A percentile compares a stretch with the other conserved stretches of the same genome.
These are phyloP conservation scores for Nectriaceae sp. DNA, from an alignment of 2,329 filamentous ascomycete species.

Conservation along the genomic window DNA sequence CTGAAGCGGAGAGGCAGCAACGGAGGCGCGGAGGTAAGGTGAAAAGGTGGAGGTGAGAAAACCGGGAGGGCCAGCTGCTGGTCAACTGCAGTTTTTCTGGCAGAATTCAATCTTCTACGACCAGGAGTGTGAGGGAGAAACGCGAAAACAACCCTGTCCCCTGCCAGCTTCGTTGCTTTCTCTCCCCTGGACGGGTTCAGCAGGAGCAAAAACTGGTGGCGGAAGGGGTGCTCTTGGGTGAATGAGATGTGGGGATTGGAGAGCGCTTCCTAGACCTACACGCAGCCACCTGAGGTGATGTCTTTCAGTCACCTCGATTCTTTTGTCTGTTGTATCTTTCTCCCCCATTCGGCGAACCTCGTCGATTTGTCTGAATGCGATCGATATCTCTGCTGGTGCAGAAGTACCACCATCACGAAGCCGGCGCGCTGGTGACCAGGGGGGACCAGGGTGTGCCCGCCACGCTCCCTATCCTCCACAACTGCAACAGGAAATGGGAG, in stretches of 20 bases:
- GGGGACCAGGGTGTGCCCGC: constrained; percentile 17
- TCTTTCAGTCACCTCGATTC: constrained; percentile 4
- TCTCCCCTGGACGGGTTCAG: constrained; percentile 20
- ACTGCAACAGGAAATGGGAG: constrained; percentile 1
- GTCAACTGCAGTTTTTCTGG: constrained; percentile 21
- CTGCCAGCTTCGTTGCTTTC: constrained; percentile 22
- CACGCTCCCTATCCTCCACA: constrained; percentile 21
- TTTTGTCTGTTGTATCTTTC: constrained; percentile 14
- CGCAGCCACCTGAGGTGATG: constrained; percentile 12
- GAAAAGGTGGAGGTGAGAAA: constrained; percentile 23
- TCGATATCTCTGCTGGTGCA: constrained; percentile 9
- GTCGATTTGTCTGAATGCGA: constrained; percentile 12
- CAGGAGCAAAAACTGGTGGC: constrained; percentile 26
- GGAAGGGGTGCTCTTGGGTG: constrained; percentile 18
- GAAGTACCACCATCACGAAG: constrained; percentile 23
- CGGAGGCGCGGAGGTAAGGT: constrained; percentile 8
- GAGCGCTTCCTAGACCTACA: constrained; percentile 3
- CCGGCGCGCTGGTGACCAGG: constrained; percentile 25
- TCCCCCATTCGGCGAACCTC: constrained; percentile 13
- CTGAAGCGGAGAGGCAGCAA: constrained; percentile 7
- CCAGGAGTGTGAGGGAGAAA: constrained; percentile 23
- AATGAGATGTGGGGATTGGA: constrained; percentile 18
- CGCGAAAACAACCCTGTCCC: constrained; percentile 23
- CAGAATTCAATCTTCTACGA: constrained; percentile 13
- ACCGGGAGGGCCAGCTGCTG: constrained; percentile 18